A percentile compares a stretch with the other conserved stretches of the same genome.
phyloP scores from a whole-genome alignment of 2,329 filamentous ascomycete genomes.

The Colletotrichum sp. region DNA sequence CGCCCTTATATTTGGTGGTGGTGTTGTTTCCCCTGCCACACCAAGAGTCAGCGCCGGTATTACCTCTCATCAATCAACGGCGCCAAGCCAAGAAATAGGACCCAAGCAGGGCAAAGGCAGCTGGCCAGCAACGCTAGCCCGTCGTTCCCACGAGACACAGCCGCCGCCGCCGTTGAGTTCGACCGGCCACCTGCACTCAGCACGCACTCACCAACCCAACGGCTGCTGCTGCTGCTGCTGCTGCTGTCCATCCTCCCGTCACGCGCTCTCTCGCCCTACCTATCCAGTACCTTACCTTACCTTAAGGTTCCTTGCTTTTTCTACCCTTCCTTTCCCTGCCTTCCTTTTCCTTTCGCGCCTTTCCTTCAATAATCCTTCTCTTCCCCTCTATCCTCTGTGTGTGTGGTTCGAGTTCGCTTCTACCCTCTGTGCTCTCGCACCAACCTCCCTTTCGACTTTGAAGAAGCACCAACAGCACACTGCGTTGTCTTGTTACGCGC shows the following conservation, averaged over 20 bases:
- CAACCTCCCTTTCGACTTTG: neutral
- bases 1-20: neutral
- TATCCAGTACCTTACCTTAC: neutral
- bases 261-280: conserved; percentile 2
- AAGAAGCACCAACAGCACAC: neutral
- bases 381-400: neutral
- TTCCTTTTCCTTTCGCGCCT: neutral
- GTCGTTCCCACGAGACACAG: conserved; percentile 17
- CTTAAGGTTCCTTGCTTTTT: neutral
- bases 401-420: neutral
- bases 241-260: neutral
- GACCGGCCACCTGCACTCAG: neutral
- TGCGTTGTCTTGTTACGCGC: neutral
- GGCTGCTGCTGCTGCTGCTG: conserved; percentile 1
- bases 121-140: conserved; percentile 8
- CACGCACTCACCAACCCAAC: neutral
- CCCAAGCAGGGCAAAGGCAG: neutral
- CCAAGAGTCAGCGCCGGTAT: neutral
- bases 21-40: neutral
- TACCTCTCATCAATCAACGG: neutral
- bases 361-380: neutral
- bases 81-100: neutral
- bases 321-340: neutral
- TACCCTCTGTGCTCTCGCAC: neutral
- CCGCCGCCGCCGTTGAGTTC: conserved; percentile 18